Base-by-base conservation (phyloP, 495 filamentous ascomycete genomes). In the Tricharina praecox region DNA sequence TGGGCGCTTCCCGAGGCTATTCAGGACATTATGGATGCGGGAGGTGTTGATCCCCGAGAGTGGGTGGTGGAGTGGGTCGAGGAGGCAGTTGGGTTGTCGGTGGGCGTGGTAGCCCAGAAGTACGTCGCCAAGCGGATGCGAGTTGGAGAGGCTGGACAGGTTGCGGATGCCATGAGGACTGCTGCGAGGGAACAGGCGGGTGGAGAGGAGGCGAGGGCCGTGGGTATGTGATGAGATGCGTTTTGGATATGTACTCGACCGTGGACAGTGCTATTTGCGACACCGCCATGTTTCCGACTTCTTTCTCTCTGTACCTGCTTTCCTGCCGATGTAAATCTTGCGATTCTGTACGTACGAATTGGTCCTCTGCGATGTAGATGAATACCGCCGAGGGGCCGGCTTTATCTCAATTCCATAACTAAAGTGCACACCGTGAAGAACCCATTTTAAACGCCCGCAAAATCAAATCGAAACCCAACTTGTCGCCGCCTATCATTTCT, bases 51-150 rank as follows among this genome's bases (percentile, higher is more conserved):
- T 62, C 90, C 90, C 0, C 70, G 90, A 33, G 90, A 96, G 63
- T 97, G 90, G 90, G 82, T 93, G 28, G 78, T 87, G 0, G 92
- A 96, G 62, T 97, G 90, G 90, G 72, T 97, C 4, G 86, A 96
- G 66, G 92, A 96, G 63, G 66, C 78, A 0, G 70, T 97, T n/a
- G 74, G 70, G 33, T 63, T 95, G 45, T 74, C 77, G 3, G 73
- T 86, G 0, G 92, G 90, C 4, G 64, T 93, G 16, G 77, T 96
- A 9, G 90, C 90, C n/a, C 90, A 97, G 70, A 69, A 85, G 52
- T 97, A 97, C 63, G 92, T 97, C 3, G 90, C 90, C 4, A 73
- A 83, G 44, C 67, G 90, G 40, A 97, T 97, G 90, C 85, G 90
- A 15, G 86, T 97, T 3, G 90, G 90, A 38, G 83, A 92, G 63